Base-by-base conservation (phyloP, 2,329 filamentous ascomycete genomes). In the Cordyceps farinosa region DNA sequence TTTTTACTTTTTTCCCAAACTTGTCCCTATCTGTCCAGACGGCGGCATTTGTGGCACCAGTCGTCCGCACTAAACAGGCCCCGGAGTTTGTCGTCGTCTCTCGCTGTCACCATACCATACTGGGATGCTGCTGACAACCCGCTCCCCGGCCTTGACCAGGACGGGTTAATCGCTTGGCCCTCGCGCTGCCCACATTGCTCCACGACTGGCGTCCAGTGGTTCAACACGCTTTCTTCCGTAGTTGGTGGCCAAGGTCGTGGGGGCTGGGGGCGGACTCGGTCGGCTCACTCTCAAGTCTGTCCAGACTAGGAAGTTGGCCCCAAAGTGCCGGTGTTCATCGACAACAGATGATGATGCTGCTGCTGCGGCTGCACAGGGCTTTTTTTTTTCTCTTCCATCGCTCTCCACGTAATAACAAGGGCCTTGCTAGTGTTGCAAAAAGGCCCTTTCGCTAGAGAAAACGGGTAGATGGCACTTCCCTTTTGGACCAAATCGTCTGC, bases 91-190 rank as follows among this genome's bases (percentile, higher is more conserved):
- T 22, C 22, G 22, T 7, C 29, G 27, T 40, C 34, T 40, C 51
- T 38, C 8, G 38, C 51, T 48, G 6, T 36, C 40, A 36, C 40
- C 27, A 38, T n/a, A 13, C 34, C 8, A 51, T 34, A 27, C 36
- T 47, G 13, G 8, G 22, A 42, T 59, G 48, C 1, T 22, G 22
- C 57, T 61, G 57, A 61, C 57, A 44, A 36, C 38, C 48, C 57
- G 57, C 57, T 53, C n/a, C n/a, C 29, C 17, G 40, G 38, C 38
- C 38, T 61, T 61, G 36, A 42, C 57, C 48, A 45, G 53, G 17
- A 52, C 38, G 38, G 48, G 48, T 29, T 36, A 53, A 61, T 27
- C 38, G 22, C 32, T 10, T 51, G 36, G 34, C 8, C 56, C 27
- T 59, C 45, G 34, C 17, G 13, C 45, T 22, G 36, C 42, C 27